phyloP scores from a whole-genome alignment of 1,284 basidiomycete genomes.

The Afroboletus lepidellus region DNA sequence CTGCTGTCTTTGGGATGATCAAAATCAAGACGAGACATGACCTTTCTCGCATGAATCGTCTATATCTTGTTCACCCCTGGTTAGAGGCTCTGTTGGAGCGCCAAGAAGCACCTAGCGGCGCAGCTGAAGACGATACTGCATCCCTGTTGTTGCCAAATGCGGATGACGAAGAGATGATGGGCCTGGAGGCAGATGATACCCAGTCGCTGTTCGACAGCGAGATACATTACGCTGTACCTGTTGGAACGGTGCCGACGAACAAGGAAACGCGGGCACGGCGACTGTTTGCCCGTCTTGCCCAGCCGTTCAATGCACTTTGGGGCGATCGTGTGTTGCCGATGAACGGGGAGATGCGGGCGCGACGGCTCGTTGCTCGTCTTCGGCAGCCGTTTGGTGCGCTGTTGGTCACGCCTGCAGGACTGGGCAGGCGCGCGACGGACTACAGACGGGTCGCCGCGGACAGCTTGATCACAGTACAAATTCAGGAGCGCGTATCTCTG shows the following conservation, averaged over 20 bases:
- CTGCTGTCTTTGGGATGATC: background rate
- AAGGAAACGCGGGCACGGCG: background rate
- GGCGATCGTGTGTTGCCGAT: too few relatives aligned
- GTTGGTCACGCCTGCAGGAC: background rate
- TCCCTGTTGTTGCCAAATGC: too few relatives aligned
- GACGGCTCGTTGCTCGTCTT: too few relatives aligned
- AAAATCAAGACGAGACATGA: background rate
- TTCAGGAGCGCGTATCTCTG: too few relatives aligned
- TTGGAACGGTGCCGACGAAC: background rate
- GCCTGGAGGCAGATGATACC: too few relatives aligned
- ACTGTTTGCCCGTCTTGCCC: background rate
- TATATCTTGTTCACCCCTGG: background rate
- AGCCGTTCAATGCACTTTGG: too few relatives aligned
- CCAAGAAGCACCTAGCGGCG: background rate
- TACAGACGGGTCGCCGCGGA: background rate
- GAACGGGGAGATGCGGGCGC: too few relatives aligned
- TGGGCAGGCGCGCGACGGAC: background rate
- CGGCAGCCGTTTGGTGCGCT: background rate
- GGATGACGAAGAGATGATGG: background rate
- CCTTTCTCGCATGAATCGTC: background rate
- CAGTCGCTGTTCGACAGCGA: too few relatives aligned
- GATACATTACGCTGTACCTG: background rate
- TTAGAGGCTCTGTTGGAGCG: background rate
- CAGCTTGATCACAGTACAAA: background rate
- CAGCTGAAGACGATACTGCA: background rate